Evolutionary conservation across 441 rosid genomes (phyloP).

Genomic region (Raphanus hybrid): DNA sequence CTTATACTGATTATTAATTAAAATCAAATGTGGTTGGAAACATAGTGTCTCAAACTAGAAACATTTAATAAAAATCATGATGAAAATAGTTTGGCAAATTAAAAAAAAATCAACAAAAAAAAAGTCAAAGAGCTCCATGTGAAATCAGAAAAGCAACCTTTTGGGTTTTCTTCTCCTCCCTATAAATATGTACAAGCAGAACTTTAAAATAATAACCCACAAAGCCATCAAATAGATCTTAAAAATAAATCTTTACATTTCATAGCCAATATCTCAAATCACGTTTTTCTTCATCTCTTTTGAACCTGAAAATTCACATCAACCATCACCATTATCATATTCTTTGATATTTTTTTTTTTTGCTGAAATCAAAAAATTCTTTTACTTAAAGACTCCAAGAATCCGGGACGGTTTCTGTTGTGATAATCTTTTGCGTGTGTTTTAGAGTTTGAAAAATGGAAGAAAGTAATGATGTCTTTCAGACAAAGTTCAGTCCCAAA

Average conservation of each 20-base stretch:
- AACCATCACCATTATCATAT: slow-evolving; percentile 8
- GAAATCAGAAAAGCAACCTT: slow-evolving; percentile 39
- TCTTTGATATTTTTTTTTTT: slow-evolving; percentile 3
- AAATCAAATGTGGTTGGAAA: background rate
- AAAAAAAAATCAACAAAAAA: background rate
- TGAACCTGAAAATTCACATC: background rate
- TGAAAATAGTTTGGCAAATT: slow-evolving; percentile 6
- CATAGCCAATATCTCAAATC: slow-evolving; percentile 18
- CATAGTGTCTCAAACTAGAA: slow-evolving; percentile 17
- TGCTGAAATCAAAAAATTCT: background rate
- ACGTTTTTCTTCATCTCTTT: slow-evolving; percentile 9
- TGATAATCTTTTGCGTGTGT: background rate
- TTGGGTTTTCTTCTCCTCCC: slow-evolving; percentile 10
- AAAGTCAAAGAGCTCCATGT: slow-evolving; percentile 44
- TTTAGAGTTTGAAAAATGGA: slow-evolving; percentile 47
- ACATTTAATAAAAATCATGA: slow-evolving; percentile 16
- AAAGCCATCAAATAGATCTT: slow-evolving; percentile 24
- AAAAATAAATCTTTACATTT: background rate
- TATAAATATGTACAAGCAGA: slow-evolving; percentile 38
- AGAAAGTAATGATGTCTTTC: slow-evolving; percentile 39
- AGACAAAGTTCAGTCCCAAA: slow-evolving; percentile 32
- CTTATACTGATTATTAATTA: background rate
- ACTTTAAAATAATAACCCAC: slow-evolving; percentile 11
- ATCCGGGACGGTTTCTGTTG: slow-evolving; percentile 21
- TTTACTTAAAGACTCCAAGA: slow-evolving; percentile 13